Conservation (phyloP, 106 monocot genomes). For the Allium cepa region DNA sequence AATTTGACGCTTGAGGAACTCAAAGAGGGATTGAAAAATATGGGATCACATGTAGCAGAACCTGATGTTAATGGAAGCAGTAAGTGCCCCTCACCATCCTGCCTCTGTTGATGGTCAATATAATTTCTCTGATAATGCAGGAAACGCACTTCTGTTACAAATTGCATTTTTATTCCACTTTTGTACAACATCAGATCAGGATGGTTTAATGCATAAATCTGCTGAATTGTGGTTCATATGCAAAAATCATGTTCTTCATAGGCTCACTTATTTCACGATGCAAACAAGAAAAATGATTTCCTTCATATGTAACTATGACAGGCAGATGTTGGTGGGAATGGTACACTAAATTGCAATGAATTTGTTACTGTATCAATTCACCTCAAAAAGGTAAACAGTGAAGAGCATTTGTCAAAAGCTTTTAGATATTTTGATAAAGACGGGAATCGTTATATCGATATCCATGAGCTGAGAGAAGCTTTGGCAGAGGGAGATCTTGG, state of each 20-base stretch:
- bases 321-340: conserved; percentile 52
- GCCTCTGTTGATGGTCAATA: neutral
- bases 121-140: too few relatives aligned
- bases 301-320: conserved; percentile 1
- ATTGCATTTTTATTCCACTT: neutral
- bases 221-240: neutral
- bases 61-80: conserved; percentile 70
- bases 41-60: conserved; percentile 43
- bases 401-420: conserved; percentile 30
- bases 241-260: neutral
- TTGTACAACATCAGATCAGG: neutral
- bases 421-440: conserved; percentile 56
- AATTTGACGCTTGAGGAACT: conserved; percentile 77
- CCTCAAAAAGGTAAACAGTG: conserved; percentile 39
- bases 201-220: neutral
- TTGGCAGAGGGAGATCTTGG: conserved; percentile 20
- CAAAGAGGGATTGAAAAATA: conserved; percentile 48
- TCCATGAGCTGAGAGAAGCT: conserved; percentile 53
- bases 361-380: conserved; percentile 47
- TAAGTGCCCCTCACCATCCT: conserved; percentile 16
- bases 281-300: neutral
- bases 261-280: neutral
- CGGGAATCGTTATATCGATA: conserved; percentile 46
- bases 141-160: neutral
- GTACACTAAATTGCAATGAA: conserved; percentile 38